Evolutionary conservation across 208 protist genomes (phyloP), one percentile per base, ranked within the genome.

Genomic region (Tritrichomonas musculus): DNA sequence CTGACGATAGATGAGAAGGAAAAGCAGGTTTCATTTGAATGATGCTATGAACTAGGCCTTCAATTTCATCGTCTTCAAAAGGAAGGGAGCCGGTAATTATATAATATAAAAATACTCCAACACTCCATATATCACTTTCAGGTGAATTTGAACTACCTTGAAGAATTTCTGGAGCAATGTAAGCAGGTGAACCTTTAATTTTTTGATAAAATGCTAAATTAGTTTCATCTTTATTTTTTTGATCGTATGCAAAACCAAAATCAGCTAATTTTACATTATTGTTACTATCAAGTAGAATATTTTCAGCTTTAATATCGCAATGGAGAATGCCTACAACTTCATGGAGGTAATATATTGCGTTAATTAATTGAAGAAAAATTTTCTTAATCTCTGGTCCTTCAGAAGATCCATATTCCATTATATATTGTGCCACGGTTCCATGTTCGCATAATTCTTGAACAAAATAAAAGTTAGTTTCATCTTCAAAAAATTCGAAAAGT

Each of bases 251-350:
- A 50, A 82, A 39, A 30, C 73, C 73, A 41, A 82, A 82, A 82
- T 82, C 73, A 50, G 49, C 50, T 14, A 82, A 50, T 41, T 30
- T 82, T 30, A 82, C 50, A 41, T 82, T 82, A 9, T 41, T 14
- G 27, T 82, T 47, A 11, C 5, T 25, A 27, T 82, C 73, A 36
- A 82, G 8, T 47, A 82, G 25, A 50, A 82, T 50, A 39, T 82
- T 82, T 41, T 82, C 73, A 25, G 73, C 73, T 50, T 82, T 82
- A 27, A 82, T 82, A 82, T 82, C 73, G 4, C 73, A 30, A 50
- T 82, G 73, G 30, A 39, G 39, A 49, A 82, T 50, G 4, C 50
- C 27, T 14, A 30, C 30, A 2, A 50, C 41, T n/a, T 82, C 25
- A 27, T 82, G 73, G 5, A 82, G 30, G 73, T 50, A 41, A 30